These are phyloP conservation scores for Didymella keratinophila DNA, from an alignment of 2,329 filamentous ascomycete genomes.

Conservation along the genomic window DNA sequence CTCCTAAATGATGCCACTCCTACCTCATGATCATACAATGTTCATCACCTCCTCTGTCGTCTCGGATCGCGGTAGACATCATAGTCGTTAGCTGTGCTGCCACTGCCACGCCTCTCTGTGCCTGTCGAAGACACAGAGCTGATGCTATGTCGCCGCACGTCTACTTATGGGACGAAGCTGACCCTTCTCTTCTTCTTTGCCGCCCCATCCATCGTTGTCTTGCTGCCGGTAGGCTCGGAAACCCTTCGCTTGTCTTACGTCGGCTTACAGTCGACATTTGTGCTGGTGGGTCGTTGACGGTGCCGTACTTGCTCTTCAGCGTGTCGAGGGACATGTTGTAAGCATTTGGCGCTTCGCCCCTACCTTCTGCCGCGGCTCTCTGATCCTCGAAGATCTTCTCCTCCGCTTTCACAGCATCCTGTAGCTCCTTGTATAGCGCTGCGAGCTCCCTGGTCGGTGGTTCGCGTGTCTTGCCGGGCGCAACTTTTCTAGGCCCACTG, in stretches of 20 bases:
- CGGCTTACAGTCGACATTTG: neutral
- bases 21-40: too few relatives aligned
- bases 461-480: neutral
- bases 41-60: neutral
- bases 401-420: conserved; percentile 16
- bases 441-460: neutral
- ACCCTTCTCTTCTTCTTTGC: conserved; percentile 2
- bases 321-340: conserved; percentile 9
- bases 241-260: neutral
- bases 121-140: neutral
- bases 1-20: too few relatives aligned
- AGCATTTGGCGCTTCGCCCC: neutral
- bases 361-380: neutral
- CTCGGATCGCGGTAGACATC: conserved; percentile 13
- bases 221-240: neutral
- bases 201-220: neutral
- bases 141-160: neutral
- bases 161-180: neutral
- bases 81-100: conserved; percentile 4
- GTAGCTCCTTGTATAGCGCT: conserved; percentile 16
- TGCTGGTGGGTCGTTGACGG: neutral
- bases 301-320: conserved; percentile 12
- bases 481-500: conserved; percentile 12
- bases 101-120: neutral
- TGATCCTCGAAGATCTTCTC: conserved; percentile 8